Conservation (phyloP, 2,329 filamentous ascomycete genomes). For the Diplodia scrobiculata region DNA sequence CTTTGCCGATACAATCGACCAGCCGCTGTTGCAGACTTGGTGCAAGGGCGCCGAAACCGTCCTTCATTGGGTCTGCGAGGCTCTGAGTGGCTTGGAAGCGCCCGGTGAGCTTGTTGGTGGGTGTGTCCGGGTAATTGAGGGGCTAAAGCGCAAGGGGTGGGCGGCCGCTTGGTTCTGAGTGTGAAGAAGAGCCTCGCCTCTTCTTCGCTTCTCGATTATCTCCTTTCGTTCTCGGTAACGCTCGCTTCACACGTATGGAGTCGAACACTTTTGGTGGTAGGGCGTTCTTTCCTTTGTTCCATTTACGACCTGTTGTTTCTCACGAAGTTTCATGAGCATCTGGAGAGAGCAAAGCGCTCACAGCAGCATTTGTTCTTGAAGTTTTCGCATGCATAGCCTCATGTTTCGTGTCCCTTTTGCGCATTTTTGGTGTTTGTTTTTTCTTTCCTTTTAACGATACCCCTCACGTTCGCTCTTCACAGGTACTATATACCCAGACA, state of each 20-base stretch:
- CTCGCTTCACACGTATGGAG: not conserved
- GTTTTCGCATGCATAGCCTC: not conserved
- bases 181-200: not conserved
- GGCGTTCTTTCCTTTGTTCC: constrained; percentile 15
- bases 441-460: constrained; percentile 15
- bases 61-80: constrained; percentile 18
- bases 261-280: constrained; percentile 2
- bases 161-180: constrained; percentile 18
- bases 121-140: constrained; percentile 14
- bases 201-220: constrained; percentile 6
- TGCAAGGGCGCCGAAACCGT: constrained; percentile 5
- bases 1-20: not conserved
- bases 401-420: not conserved
- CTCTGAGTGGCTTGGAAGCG: constrained; percentile 5
- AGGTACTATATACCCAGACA: constrained; percentile 2
- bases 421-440: not conserved
- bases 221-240: not conserved
- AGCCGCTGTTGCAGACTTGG: constrained; percentile 11
- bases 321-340: constrained; percentile 10
- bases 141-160: constrained; percentile 12
- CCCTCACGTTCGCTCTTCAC: constrained; percentile 19
- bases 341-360: not conserved
- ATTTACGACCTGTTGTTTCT: not conserved
- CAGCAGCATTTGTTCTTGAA: not conserved
- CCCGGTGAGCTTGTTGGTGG: constrained; percentile 19